Base-by-base conservation (phyloP, 2,329 filamentous ascomycete species). In the Ophiostoma quercus region DNA sequence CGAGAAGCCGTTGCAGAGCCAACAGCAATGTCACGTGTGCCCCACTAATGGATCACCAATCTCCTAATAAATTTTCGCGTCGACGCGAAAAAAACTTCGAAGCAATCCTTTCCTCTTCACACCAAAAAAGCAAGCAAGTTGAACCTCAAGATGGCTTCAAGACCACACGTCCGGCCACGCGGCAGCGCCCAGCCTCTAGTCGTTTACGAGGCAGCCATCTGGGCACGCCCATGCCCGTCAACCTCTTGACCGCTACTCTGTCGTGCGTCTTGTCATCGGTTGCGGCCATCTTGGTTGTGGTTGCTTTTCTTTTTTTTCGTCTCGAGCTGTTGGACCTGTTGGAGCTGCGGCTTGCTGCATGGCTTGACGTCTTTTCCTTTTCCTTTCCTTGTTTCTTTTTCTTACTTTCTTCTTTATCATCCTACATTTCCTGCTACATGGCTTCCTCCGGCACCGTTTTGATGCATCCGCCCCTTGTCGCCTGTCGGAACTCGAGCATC, bases 211-310 rank as follows among this genome's bases (percentile, higher is more conserved):
- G 22, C 11, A 57, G 9, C n/a, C 51, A 57, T 25, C n/a, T 57
- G 16, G 22, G 14, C 51, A 57, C 51, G 51, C 51, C 9, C 11
- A 57, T 57, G n/a, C 51, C n/a, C 9, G 51, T 25, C 22, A 25
- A n/a, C 32, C 14, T 57, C 57, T 62, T 62, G 57, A 62, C 57
- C 57, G 57, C 57, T n/a, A 62, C 57, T 62, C 57, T 62, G 57
- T 32, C 12, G 54, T 60, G 54, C 54, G 54, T 60, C n/a, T 57
- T 57, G 22, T 25, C 51, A 57, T 57, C 11, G 22, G 22, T 57
- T 16, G 22, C 11, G 51, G 4, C 51, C 51, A 57, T 57, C 51
- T 57, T 22, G 51, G 51, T 60, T 14, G 39, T 41, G 11, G 39
- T 9, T 62, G 39, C 39, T 62, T 62, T 62, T 32, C 57, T 62